Base-by-base conservation (phyloP, 1,284 basidiomycete genomes). In the Grifola frondosa region DNA sequence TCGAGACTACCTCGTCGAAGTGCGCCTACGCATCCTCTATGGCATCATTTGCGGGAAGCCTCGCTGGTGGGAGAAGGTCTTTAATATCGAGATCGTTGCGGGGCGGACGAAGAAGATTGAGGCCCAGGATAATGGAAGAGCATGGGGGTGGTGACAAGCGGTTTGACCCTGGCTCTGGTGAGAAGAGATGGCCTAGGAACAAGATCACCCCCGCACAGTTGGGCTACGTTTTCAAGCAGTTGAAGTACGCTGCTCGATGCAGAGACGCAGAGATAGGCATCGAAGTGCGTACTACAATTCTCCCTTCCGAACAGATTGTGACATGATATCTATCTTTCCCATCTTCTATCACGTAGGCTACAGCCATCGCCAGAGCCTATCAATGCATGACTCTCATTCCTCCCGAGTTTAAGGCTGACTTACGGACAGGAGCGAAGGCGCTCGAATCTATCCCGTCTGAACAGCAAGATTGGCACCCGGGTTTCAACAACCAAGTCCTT, bases 211-310 rank as follows among this genome's bases (percentile, higher is more conserved):
- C 30, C 7, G 25, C 31, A 5, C 45, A 47, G 17, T 32, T 47
- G 12, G 48, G 68, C n/a, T 77, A 77, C 58, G 67, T 77, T 23
- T 54, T 78, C 9, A 70, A 73, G 37, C 74, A 79, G 52, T 59
- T 79, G 6, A 58, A 53, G 11, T 74, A 74, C 3, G 77, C 76
- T 48, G 68, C 66, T 24, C 48, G 58, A 6, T 61, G 75, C 9
- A 55, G 69, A 23, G 70, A 78, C 43, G 59, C 63, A 16, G 46
- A 54, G 5, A 60, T 65, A 30, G 44, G 55, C 30, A 74, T 72
- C 72, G 68, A 62, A 48, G 64, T 50, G 6, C 35, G 40, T 22
- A 2, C n/a, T n/a, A n/a, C n/a, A n/a, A n/a, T n/a, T n/a, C n/a
- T n/a, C n/a, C n/a, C n/a, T n/a, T n/a, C n/a, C n/a, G n/a, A n/a